Conservation (phyloP, 768 basidiomycete species). For the Lactarius sp. region DNA sequence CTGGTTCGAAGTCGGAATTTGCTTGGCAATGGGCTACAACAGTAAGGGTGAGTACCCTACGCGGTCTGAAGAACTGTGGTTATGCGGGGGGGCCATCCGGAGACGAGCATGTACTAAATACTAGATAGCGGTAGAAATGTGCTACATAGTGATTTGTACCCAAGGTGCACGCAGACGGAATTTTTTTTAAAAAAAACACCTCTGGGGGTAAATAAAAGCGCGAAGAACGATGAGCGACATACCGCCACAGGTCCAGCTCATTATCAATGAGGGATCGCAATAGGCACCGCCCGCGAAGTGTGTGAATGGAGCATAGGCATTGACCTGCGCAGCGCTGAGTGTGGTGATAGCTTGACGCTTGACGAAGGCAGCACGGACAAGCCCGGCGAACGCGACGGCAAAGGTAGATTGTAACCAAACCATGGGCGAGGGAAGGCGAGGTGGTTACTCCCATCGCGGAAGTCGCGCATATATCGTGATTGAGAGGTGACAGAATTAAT, state of each 20-base stretch:
- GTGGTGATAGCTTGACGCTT: constrained; percentile 25
- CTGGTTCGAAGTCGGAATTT: constrained; percentile 43
- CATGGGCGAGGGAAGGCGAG: background rate
- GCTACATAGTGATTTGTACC: too few species aligned
- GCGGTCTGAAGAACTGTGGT: too few species aligned
- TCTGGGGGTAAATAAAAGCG: too few species aligned
- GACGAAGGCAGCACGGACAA: background rate
- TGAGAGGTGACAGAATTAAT: background rate
- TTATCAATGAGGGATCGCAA: constrained; percentile 27
- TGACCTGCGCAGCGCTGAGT: constrained; percentile 29
- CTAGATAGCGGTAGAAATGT: too few species aligned
- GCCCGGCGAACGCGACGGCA: background rate
- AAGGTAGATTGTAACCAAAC: background rate
- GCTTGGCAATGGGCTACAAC: constrained; percentile 42
- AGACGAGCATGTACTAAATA: too few species aligned
- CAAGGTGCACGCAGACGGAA: too few species aligned
- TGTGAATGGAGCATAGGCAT: constrained; percentile 31
- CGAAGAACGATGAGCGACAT: background rate
- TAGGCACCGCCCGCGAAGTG: constrained; percentile 34
- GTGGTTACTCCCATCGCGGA: background rate
- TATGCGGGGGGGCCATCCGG: too few species aligned
- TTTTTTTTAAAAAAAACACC: too few species aligned
- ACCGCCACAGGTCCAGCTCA: constrained; percentile 32
- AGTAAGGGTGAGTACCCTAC: background rate
- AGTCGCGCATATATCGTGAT: background rate